phyloP scores from a whole-genome alignment of 2,329 filamentous ascomycete species.

The Ascochyta rabiei region DNA sequence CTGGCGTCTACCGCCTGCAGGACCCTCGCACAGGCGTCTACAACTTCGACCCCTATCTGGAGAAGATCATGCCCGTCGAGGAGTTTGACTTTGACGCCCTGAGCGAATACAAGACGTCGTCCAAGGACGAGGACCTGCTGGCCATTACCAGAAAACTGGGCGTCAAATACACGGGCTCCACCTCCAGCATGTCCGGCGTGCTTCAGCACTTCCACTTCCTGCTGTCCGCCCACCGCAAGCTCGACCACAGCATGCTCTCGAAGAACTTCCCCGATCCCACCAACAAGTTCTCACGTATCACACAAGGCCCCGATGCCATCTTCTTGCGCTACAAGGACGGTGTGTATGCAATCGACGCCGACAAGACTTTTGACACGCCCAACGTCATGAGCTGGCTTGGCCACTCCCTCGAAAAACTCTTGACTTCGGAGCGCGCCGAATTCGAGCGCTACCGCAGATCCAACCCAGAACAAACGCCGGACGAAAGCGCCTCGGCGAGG shows the following conservation, averaged over 20 bases:
- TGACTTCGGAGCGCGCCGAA: conserved; percentile 80
- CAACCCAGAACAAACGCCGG: conserved; percentile 67
- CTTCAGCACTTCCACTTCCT: conserved; percentile 92
- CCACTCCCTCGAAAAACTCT: conserved; percentile 93
- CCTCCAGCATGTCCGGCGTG: conserved; percentile 91
- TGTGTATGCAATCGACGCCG: conserved; percentile 91
- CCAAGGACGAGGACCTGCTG: conserved; percentile 76
- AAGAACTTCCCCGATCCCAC: conserved; percentile 66
- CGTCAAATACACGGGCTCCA: conserved; percentile 90
- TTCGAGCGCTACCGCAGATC: conserved; percentile 78
- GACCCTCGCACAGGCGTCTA: conserved; percentile 86
- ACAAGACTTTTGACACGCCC: conserved; percentile 86
- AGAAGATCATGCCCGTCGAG: conserved; percentile 87
- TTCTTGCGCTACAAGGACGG: conserved; percentile 85
- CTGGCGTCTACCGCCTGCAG: conserved; percentile 84
- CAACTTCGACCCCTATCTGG: conserved; percentile 96
- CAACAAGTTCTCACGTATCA: conserved; percentile 73
- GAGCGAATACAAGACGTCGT: conserved; percentile 89
- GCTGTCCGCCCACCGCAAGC: conserved; percentile 78
- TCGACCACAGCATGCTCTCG: conserved; percentile 72
- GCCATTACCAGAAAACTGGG: conserved; percentile 67
- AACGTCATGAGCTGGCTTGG: conserved; percentile 91
- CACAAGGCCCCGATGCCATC: conserved; percentile 72
- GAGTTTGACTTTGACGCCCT: conserved; percentile 93
- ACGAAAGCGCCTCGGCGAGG: conserved; percentile 62